Conservation (phyloP, 257 asterid species). For the Gardenia jasminoides region DNA sequence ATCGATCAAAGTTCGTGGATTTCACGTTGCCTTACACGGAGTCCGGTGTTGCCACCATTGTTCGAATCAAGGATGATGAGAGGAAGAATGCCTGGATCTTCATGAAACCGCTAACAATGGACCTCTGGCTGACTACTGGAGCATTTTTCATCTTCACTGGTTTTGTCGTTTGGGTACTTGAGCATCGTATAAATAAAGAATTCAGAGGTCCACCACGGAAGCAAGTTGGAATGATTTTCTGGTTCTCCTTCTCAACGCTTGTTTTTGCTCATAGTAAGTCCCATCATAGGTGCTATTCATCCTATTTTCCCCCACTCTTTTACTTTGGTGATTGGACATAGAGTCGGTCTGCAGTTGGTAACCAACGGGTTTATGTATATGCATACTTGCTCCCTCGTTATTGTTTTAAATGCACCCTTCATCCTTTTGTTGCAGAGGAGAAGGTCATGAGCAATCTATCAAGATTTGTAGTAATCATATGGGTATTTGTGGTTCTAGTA, state of each 20-base stretch:
- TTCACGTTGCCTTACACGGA: constrained; percentile 43
- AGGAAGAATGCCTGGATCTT: constrained; percentile 49
- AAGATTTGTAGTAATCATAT: constrained; percentile 48
- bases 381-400: no score
- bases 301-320: background rate
- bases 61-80: constrained; percentile 31
- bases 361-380: no score
- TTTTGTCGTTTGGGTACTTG: constrained; percentile 53
- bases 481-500: constrained; percentile 57
- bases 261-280: constrained; percentile 58
- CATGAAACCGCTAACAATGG: constrained; percentile 44
- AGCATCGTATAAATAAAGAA: constrained; percentile 45
- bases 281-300: background rate
- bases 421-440: constrained; percentile 40
- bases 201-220: constrained; percentile 42
- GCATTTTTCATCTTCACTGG: constrained; percentile 45
- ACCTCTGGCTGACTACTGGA: constrained; percentile 48
- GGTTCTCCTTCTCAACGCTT: constrained; percentile 56
- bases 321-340: background rate
- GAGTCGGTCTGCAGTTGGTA: no score
- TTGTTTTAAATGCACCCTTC: no score
- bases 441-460: constrained; percentile 49
- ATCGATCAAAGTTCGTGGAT: constrained; percentile 31
- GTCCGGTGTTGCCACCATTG: constrained; percentile 35
- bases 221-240: constrained; percentile 51